Percentiles rank a stretch among this genome's conserved stretches.
phyloP scores from a whole-genome alignment of 2,329 filamentous ascomycete genomes.

The Plenodomus lindquistii region DNA sequence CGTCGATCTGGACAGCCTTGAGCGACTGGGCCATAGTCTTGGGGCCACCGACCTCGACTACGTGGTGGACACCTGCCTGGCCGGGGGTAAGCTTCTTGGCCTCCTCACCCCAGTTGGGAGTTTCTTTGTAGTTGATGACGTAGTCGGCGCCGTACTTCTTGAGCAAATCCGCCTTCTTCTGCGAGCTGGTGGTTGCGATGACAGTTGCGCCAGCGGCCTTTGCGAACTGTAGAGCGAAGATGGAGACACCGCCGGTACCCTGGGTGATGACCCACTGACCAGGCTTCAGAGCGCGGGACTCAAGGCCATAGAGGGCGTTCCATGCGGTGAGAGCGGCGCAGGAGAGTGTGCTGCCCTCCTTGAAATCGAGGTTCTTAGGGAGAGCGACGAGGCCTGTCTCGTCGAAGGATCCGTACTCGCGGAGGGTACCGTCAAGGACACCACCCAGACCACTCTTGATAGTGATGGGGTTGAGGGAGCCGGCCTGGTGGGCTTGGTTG shows the following conservation, averaged over 20 bases:
- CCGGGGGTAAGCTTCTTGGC: conserved; percentile 56
- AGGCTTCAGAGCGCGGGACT: conserved; percentile 42
- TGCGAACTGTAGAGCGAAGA: conserved; percentile 65
- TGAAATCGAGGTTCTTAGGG: conserved; percentile 59
- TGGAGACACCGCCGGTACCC: conserved; percentile 70
- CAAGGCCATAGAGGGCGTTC: conserved; percentile 58
- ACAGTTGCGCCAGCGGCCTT: conserved; percentile 60
- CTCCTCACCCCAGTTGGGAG: conserved; percentile 58
- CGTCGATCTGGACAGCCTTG: conserved; percentile 58
- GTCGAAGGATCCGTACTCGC: conserved; percentile 68
- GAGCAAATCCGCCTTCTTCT: conserved; percentile 54
- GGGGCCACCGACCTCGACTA: conserved; percentile 69
- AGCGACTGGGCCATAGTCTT: conserved; percentile 60
- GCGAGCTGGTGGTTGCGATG: conserved; percentile 61
- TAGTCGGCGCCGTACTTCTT: conserved; percentile 59
- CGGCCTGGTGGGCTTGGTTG: conserved; percentile 61
- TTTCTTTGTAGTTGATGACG: conserved; percentile 61
- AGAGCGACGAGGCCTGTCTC: conserved; percentile 68
- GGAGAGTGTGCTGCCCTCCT: conserved; percentile 53
- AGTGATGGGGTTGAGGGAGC: conserved; percentile 47
- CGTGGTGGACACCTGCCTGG: conserved; percentile 62
- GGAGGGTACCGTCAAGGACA: conserved; percentile 67
- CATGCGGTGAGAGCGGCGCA: conserved; percentile 54
- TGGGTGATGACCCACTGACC: conserved; percentile 63
- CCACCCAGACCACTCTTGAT: conserved; percentile 67